Conservation (phyloP, 495 filamentous ascomycete species). For the Penicilliopsis zonata region DNA sequence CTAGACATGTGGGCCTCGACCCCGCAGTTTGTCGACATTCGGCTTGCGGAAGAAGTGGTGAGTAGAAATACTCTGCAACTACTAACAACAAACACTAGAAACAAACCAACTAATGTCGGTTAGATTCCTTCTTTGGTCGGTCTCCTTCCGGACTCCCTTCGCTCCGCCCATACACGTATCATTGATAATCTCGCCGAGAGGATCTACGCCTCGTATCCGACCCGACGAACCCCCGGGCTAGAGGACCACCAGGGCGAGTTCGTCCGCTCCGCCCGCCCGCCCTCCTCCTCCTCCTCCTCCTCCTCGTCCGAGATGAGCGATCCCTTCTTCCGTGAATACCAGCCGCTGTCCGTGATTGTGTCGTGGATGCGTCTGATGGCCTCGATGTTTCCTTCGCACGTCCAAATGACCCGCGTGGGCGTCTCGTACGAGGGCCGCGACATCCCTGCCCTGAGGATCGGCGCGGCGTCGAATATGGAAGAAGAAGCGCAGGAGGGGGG, state of each 20-base stretch:
- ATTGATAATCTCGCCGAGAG: conserved; percentile 73
- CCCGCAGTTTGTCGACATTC: conserved; percentile 75
- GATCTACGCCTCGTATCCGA: conserved; percentile 66
- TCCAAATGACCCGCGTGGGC: conserved; percentile 63
- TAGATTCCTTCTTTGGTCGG: conserved; percentile 70
- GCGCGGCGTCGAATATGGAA: conserved; percentile 42
- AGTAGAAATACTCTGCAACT: conserved; percentile 9
- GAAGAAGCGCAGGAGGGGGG: conserved; percentile 21
- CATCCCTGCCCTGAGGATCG: conserved; percentile 73
- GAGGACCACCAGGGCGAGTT: conserved; percentile 19
- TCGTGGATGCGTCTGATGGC: conserved; percentile 86
- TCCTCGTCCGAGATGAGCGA: conserved; percentile 31
- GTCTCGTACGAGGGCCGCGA: conserved; percentile 75
- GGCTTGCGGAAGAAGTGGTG: conserved; percentile 67
- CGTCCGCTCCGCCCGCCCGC: conserved; percentile 20
- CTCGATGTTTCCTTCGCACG: conserved; percentile 76
- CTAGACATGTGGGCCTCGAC: conserved; percentile 87
- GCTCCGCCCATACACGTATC: conserved; percentile 57
- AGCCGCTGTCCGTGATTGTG: conserved; percentile 62
- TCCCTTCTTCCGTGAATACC: conserved; percentile 82
- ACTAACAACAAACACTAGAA: background rate
- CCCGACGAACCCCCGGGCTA: conserved; percentile 11
- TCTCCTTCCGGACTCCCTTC: conserved; percentile 64
- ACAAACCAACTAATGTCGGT: conserved; percentile 3
- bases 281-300: conserved; percentile 22